These are phyloP conservation scores for Allium sativum DNA, from an alignment of 106 monocot species.

Conservation along the genomic window DNA sequence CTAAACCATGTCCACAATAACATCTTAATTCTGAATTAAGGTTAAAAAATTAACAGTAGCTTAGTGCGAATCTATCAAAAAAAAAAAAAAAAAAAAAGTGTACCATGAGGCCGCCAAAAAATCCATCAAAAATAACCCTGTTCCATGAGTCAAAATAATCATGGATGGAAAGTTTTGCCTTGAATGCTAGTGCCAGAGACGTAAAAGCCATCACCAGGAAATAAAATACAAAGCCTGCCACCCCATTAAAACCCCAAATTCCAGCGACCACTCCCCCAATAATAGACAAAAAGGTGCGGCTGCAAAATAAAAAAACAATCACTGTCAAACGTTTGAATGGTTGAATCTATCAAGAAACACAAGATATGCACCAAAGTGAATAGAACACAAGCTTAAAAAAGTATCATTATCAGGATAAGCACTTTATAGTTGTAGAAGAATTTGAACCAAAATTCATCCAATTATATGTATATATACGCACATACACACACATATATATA, in stretches of 20 bases:
- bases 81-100: slow-evolving; percentile 11
- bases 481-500: too few species aligned
- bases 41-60: too few species aligned
- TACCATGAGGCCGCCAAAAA: slow-evolving; percentile 96
- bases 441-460: too few species aligned
- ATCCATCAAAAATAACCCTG: slow-evolving; percentile 69
- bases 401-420: background rate
- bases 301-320: slow-evolving; percentile 24
- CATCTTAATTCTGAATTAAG: too few species aligned
- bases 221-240: slow-evolving; percentile 81
- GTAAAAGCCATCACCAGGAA: slow-evolving; percentile 68
- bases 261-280: slow-evolving; percentile 93
- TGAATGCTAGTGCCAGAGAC: slow-evolving; percentile 65
- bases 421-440: background rate
- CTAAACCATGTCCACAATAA: too few species aligned
- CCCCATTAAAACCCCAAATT: slow-evolving; percentile 89
- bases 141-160: slow-evolving; percentile 84
- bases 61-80: background rate
- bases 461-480: too few species aligned
- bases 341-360: background rate
- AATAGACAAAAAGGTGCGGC: slow-evolving; percentile 94
- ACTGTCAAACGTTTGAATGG: background rate
- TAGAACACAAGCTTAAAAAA: background rate
- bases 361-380: background rate
- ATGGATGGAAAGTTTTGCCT: slow-evolving; percentile 77